These are phyloP conservation scores for Zasmidium angulare DNA, from an alignment of 2,329 filamentous ascomycete species.

Conservation along the genomic window DNA sequence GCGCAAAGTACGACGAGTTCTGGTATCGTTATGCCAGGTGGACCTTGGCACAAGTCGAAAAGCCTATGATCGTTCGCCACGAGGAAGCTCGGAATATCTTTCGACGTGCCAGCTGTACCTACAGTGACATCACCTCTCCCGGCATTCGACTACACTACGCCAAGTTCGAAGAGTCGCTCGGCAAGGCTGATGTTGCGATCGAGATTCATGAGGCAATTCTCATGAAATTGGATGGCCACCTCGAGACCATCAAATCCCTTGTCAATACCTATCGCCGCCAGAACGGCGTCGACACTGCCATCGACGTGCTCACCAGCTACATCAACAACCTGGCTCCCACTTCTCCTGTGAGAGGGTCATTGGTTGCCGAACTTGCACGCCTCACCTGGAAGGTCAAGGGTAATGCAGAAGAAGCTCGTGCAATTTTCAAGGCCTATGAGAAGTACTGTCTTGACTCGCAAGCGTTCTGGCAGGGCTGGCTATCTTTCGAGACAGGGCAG, in stretches of 20 bases:
- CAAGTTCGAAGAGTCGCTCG: conserved; percentile 86
- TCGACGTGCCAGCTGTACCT: conserved; percentile 78
- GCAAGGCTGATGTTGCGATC: conserved; percentile 72
- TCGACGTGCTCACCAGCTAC: conserved; percentile 77
- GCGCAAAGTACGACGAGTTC: conserved; percentile 94
- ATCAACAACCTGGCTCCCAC: conserved; percentile 58
- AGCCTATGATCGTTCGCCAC: conserved; percentile 84
- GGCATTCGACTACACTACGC: conserved; percentile 87
- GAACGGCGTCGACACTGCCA: conserved; percentile 77
- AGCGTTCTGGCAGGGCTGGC: conserved; percentile 86
- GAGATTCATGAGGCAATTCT: conserved; percentile 84
- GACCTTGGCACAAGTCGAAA: conserved; percentile 79
- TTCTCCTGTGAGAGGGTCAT: conserved; percentile 72
- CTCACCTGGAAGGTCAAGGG: conserved; percentile 87
- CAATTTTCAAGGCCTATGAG: conserved; percentile 78
- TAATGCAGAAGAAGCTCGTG: conserved; percentile 70
- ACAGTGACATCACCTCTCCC: conserved; percentile 81
- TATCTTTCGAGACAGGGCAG: conserved; percentile 85
- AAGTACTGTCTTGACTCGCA: conserved; percentile 83
- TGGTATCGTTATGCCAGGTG: conserved; percentile 97
- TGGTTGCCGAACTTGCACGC: conserved; percentile 85
- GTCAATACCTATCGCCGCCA: conserved; percentile 85
- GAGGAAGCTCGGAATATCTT: conserved; percentile 85
- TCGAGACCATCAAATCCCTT: conserved; percentile 85
- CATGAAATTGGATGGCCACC: conserved; percentile 71